Percentiles rank a stretch among this genome's conserved stretches.
Evolutionary conservation across 306 rosid species (phyloP).

Genomic region (Cercis canadensis): DNA sequence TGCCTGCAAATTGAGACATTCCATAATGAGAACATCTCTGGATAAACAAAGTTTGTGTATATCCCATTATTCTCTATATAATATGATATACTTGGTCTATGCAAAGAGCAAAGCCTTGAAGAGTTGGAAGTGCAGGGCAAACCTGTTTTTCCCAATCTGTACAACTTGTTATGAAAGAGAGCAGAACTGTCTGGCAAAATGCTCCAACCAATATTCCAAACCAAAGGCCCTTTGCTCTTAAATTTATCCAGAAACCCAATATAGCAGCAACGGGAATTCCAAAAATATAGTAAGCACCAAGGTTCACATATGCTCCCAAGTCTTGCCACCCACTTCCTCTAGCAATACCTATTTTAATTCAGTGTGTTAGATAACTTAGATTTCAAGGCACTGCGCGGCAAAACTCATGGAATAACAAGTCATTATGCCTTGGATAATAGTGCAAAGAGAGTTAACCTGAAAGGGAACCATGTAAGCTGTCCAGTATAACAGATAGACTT

Average conservation of each 20-base stretch:
- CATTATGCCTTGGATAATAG: constrained; percentile 12
- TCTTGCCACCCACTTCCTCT: constrained; percentile 86
- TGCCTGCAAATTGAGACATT: constrained; percentile 57
- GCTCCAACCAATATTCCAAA: constrained; percentile 66
- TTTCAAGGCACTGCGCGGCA: constrained; percentile 18
- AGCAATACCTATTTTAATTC: constrained; percentile 56
- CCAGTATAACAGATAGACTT: constrained; percentile 55
- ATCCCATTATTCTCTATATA: no score
- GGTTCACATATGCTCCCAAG: constrained; percentile 71
- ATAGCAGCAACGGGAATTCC: constrained; percentile 71
- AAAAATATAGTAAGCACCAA: constrained; percentile 70
- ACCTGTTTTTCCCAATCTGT: constrained; percentile 78
- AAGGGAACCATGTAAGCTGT: constrained; percentile 61
- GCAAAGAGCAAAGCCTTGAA: no score
- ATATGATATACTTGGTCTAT: no score
- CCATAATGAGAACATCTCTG: constrained; percentile 17
- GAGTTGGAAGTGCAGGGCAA: constrained; percentile 25
- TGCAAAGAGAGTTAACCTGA: constrained; percentile 51
- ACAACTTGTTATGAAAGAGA: constrained; percentile 48
- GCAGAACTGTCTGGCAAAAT: constrained; percentile 51
- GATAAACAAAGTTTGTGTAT: no score
- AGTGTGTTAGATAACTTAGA: not conserved
- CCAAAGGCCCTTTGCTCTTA: constrained; percentile 78
- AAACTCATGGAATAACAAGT: constrained; percentile 13
- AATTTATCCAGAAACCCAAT: constrained; percentile 57